Percentiles rank a stretch among this genome's conserved stretches.
These are phyloP conservation scores for Glonium stellatum DNA, from an alignment of 495 filamentous ascomycete genomes.

Conservation along the genomic window DNA sequence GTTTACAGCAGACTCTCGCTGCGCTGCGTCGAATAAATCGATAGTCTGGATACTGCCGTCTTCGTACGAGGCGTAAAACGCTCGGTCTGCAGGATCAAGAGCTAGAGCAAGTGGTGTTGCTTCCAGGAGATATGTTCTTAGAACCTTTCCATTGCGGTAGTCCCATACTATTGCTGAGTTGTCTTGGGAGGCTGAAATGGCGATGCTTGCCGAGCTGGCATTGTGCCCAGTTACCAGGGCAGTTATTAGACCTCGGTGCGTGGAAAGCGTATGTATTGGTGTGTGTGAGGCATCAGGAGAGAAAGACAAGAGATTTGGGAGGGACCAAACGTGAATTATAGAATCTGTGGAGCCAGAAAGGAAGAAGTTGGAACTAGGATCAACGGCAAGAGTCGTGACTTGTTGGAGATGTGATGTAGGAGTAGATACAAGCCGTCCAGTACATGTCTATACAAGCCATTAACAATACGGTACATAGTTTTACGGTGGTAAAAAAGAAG, in stretches of 20 bases:
- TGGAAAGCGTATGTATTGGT: constrained; percentile 62
- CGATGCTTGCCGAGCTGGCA: constrained; percentile 61
- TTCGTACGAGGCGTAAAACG: constrained; percentile 73
- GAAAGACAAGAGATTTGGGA: constrained; percentile 65
- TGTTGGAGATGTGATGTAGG: constrained; percentile 79
- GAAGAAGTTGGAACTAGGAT: constrained; percentile 67
- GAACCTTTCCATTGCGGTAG: constrained; percentile 62
- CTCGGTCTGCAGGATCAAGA: constrained; percentile 78
- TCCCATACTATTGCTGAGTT: constrained; percentile 85
- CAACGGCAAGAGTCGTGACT: constrained; percentile 66
- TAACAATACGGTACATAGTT: neutral
- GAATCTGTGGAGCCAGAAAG: constrained; percentile 85
- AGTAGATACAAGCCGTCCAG: constrained; percentile 82
- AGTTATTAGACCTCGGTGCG: constrained; percentile 74
- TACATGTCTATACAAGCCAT: constrained; percentile 54
- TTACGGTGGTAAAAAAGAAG: constrained; percentile 21
- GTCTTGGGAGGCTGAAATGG: constrained; percentile 70
- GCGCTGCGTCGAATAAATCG: constrained; percentile 53
- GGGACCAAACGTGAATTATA: constrained; percentile 82
- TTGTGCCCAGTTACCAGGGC: constrained; percentile 62
- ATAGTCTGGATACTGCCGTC: constrained; percentile 78
- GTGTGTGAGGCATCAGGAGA: constrained; percentile 36
- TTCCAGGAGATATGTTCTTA: constrained; percentile 75
- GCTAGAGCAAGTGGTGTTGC: constrained; percentile 62
- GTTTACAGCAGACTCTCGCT: constrained; percentile 7